phyloP scores from a whole-genome alignment of 2,329 filamentous ascomycete species.

The Colletotrichum spinosum region DNA sequence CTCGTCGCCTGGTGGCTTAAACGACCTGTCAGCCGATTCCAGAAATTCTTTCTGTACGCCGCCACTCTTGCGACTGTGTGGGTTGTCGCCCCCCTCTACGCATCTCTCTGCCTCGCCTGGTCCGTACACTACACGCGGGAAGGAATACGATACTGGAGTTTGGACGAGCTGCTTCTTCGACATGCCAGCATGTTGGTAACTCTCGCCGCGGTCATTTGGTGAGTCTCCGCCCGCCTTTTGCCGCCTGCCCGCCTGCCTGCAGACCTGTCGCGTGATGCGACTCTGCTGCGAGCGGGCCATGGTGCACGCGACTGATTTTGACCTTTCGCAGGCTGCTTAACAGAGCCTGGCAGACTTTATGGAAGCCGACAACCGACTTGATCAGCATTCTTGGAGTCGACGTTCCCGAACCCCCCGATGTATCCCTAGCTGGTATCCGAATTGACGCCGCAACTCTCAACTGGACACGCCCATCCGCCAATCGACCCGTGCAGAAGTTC shows the following conservation, averaged over 20 bases:
- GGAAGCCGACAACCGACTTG: slow-evolving; percentile 90
- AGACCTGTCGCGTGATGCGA: background rate
- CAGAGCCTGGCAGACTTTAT: slow-evolving; percentile 87
- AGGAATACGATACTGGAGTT: slow-evolving; percentile 46
- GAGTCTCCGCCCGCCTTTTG: slow-evolving; percentile 43
- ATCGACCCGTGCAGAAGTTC: slow-evolving; percentile 82
- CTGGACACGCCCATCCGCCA: slow-evolving; percentile 81
- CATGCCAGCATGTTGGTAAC: slow-evolving; percentile 68
- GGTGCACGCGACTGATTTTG: slow-evolving; percentile 12
- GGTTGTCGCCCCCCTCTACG: slow-evolving; percentile 37
- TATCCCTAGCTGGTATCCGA: slow-evolving; percentile 90
- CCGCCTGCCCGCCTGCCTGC: slow-evolving; percentile 17
- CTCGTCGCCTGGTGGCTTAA: slow-evolving; percentile 40
- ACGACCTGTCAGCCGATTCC: slow-evolving; percentile 30
- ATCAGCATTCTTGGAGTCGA: slow-evolving; percentile 94
- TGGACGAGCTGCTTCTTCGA: slow-evolving; percentile 59
- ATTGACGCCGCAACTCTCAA: slow-evolving; percentile 88
- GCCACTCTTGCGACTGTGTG: slow-evolving; percentile 36
- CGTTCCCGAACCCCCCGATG: slow-evolving; percentile 88
- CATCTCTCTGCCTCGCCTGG: slow-evolving; percentile 30
- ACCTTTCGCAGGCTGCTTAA: slow-evolving; percentile 76
- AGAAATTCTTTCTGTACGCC: slow-evolving; percentile 34
- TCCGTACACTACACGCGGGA: slow-evolving; percentile 38
- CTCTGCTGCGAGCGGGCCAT: too few relatives aligned
- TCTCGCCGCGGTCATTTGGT: slow-evolving; percentile 66